Evolutionary conservation across 257 asterid species (phyloP).

Genomic region (Cordia subcordata): DNA sequence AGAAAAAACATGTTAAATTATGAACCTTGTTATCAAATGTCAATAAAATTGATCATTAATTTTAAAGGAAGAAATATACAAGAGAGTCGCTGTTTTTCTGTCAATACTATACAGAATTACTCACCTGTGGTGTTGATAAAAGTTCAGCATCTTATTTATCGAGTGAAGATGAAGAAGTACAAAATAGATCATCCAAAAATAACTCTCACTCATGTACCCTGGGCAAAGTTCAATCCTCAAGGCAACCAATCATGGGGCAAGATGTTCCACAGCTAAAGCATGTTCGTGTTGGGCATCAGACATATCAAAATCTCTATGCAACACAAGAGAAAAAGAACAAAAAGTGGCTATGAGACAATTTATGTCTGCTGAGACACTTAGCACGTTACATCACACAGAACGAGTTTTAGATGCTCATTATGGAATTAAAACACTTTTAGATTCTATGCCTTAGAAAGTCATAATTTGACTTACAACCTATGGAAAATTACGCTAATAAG

Average conservation of each 20-base stretch:
- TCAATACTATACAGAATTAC: neutral
- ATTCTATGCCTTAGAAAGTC: too few relatives aligned
- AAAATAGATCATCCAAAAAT: constrained; percentile 92
- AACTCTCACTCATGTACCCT: constrained; percentile 69
- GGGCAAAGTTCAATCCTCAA: constrained; percentile 90
- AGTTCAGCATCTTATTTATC: constrained; percentile 52
- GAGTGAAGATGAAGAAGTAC: constrained; percentile 77
- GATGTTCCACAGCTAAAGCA: constrained; percentile 77
- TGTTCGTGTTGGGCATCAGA: constrained; percentile 94
- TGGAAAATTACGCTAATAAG: too few relatives aligned
- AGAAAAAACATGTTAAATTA: too few relatives aligned
- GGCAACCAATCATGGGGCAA: constrained; percentile 77
- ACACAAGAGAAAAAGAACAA: constrained; percentile 2
- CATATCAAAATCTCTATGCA: constrained; percentile 52
- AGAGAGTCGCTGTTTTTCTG: neutral
- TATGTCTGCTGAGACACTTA: neutral
- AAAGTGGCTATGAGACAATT: neutral
- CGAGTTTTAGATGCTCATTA: too few relatives aligned
- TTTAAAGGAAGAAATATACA: neutral
- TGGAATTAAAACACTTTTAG: too few relatives aligned
- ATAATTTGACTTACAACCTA: too few relatives aligned
- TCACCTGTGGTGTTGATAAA: constrained; percentile 83
- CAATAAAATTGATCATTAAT: too few relatives aligned
- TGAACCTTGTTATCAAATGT: too few relatives aligned
- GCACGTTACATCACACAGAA: too few relatives aligned